These are phyloP conservation scores for Exophiala calicioides DNA, from an alignment of 2,329 filamentous ascomycete genomes.

Conservation along the genomic window DNA sequence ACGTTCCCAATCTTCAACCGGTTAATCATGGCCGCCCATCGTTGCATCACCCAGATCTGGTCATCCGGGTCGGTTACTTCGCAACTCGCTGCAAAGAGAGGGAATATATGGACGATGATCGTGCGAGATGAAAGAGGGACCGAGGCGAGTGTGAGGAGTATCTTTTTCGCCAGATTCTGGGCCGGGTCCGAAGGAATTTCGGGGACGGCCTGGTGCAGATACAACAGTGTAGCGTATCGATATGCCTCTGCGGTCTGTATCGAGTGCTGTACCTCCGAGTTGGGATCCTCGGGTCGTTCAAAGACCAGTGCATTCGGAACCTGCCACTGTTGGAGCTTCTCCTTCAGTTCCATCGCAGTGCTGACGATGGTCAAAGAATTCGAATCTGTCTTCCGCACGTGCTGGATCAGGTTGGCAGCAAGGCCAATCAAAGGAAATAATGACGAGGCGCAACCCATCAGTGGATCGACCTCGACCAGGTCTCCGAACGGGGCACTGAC, in stretches of 20 bases:
- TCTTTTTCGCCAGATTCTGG: constrained; percentile 61
- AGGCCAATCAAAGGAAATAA: constrained; percentile 69
- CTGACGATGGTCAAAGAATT: constrained; percentile 64
- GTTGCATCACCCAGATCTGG: constrained; percentile 62
- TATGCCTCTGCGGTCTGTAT: constrained; percentile 68
- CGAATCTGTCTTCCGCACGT: constrained; percentile 55
- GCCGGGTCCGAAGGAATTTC: constrained; percentile 63
- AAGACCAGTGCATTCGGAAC: constrained; percentile 55
- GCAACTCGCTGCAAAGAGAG: constrained; percentile 66
- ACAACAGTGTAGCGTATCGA: constrained; percentile 65
- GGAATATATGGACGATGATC: constrained; percentile 69
- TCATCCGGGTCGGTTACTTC: constrained; percentile 62
- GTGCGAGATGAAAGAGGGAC: constrained; percentile 64
- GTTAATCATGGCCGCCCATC: constrained; percentile 62
- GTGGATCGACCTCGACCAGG: constrained; percentile 64
- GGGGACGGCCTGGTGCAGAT: constrained; percentile 68
- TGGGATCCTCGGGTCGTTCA: constrained; percentile 64
- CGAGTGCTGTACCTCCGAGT: constrained; percentile 63
- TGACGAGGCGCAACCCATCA: constrained; percentile 69
- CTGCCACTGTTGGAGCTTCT: constrained; percentile 62
- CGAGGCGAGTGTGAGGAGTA: constrained; percentile 62
- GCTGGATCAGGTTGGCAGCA: constrained; percentile 66
- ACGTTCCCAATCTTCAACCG: constrained; percentile 69
- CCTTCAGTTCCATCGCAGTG: constrained; percentile 63
- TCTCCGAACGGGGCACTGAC: constrained; percentile 41